Evolutionary conservation across 371 early-diverging fungal species (phyloP).

Genomic region (Circinella umbellata): DNA sequence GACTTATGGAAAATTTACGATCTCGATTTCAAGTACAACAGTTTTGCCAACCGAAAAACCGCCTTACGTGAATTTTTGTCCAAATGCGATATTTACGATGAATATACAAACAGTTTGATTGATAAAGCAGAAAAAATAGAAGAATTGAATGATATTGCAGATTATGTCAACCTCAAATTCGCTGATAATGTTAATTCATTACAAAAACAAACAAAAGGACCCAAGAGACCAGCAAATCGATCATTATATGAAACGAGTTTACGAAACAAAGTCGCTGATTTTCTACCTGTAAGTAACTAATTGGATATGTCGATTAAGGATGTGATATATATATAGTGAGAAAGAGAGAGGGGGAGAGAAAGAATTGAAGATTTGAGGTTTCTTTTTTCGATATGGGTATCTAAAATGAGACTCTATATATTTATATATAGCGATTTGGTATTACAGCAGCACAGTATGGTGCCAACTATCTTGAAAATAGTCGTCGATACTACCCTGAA

Average conservation of each 20-base stretch:
- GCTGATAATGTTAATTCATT: constrained; percentile 59
- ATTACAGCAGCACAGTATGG: constrained; percentile 72
- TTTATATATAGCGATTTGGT: constrained; percentile 41
- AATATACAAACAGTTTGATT: constrained; percentile 51
- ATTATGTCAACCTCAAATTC: constrained; percentile 77
- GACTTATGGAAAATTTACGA: constrained; percentile 94
- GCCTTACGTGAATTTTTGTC: constrained; percentile 50
- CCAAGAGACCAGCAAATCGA: constrained; percentile 48
- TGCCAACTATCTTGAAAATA: constrained; percentile 61
- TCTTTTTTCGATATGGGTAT: background rate
- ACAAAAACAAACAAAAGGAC: constrained; percentile 51
- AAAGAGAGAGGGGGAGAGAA: background rate
- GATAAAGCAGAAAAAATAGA: constrained; percentile 65
- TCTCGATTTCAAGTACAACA: constrained; percentile 78
- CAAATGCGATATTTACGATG: constrained; percentile 54
- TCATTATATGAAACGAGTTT: constrained; percentile 40
- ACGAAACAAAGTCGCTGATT: constrained; percentile 55
- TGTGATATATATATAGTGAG: background rate
- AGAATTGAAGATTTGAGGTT: background rate
- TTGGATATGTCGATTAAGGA: background rate
- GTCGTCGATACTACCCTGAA: constrained; percentile 62
- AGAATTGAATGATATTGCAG: constrained; percentile 76
- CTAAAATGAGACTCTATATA: too few species aligned
- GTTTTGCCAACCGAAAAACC: constrained; percentile 63
- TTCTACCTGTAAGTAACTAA: constrained; percentile 52